A percentile compares a stretch with the other conserved stretches of the same genome.
Conservation (phyloP, 202 grass and related monocot species). For the Schoenoplectus triqueter region DNA sequence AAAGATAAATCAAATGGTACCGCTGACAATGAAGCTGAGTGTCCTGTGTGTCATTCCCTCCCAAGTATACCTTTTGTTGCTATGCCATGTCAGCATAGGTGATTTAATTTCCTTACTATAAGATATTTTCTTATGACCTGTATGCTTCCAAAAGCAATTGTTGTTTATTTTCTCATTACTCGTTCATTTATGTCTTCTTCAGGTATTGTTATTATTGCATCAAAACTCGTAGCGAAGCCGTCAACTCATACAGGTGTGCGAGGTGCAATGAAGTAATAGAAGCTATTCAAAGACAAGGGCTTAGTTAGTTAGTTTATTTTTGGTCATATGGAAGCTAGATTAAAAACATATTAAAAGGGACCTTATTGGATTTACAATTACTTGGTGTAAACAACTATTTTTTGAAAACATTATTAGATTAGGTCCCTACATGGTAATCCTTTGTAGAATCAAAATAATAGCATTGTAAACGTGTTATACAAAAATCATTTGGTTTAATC, state of each 20-base stretch:
- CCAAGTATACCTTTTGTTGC: conserved; percentile 88
- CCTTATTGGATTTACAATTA: neutral
- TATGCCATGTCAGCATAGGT: conserved; percentile 95
- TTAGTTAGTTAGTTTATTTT: conserved; percentile 48
- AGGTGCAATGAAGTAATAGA: conserved; percentile 67
- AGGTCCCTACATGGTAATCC: neutral
- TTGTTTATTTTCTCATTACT: neutral
- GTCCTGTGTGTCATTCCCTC: conserved; percentile 70
- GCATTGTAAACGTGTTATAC: neutral
- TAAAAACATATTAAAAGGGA: neutral
- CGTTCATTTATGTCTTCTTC: conserved; percentile 33
- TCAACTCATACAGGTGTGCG: conserved; percentile 63
- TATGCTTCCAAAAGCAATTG: neutral
- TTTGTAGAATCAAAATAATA: conserved; percentile 11
- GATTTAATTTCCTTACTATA: conserved; percentile 18
- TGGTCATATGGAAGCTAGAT: neutral
- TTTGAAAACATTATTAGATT: conserved; percentile 8
- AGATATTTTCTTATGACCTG: neutral
- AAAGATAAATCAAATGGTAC: conserved; percentile 75
- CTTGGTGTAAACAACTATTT: neutral
- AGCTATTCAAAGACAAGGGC: conserved; percentile 79
- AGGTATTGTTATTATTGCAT: conserved; percentile 98
- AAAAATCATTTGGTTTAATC: neutral
- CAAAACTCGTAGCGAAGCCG: conserved; percentile 69
- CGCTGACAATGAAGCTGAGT: conserved; percentile 71